Evolutionary conservation across 1,284 basidiomycete genomes (phyloP), one percentile per base, ranked within the genome.

Genomic region (Anthracocystis walkeri): DNA sequence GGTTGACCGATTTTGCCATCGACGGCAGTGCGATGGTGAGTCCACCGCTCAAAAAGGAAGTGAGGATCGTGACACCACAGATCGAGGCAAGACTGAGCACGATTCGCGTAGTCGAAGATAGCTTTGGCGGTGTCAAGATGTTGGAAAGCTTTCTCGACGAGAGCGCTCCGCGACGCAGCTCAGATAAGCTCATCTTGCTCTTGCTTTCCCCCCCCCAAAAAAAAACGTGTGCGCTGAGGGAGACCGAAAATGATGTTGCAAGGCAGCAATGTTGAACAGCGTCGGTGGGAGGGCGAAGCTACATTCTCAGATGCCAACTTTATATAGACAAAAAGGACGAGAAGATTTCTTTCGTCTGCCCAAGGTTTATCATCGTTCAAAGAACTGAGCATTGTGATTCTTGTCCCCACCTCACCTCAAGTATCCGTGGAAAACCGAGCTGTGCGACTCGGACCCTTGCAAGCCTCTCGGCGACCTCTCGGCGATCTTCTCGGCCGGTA

Each of bases 21-120:
- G 88, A 87, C 0, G 92, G 90, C 2, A 93, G 86, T 0, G 90
- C 87, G 49, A 92, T 90, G 6, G 87, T 87, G 29, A 87, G 77
- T 4, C 86, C 87, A 14, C 87, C 88, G 29, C 80, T 84, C 10
- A 87, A 66, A 67, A 63, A 87, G 81, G 53, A 87, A 81, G 87
- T 65, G 18, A 81, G 58, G 8, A 80, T 46, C 0, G 80, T 80
- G 20, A 77, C 75, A 18, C 78, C 80, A 38, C 70, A 63, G 54
- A 78, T 61, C 25, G 80, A 65, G 21, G 64, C 29, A 35, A 81
- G 68, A n/a, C 69, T 65, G 12, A 78, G 63, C 21, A 72, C 46
- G 58, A 61, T 76, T 0, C 74, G 60, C 0, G 65, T 57, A 2
- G 53, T 44, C 1, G 68, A 10, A 4, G 73, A 56, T 1, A 75